phyloP scores from a whole-genome alignment of 148 eudicot genomes.

The Chenopodium quinoa region DNA sequence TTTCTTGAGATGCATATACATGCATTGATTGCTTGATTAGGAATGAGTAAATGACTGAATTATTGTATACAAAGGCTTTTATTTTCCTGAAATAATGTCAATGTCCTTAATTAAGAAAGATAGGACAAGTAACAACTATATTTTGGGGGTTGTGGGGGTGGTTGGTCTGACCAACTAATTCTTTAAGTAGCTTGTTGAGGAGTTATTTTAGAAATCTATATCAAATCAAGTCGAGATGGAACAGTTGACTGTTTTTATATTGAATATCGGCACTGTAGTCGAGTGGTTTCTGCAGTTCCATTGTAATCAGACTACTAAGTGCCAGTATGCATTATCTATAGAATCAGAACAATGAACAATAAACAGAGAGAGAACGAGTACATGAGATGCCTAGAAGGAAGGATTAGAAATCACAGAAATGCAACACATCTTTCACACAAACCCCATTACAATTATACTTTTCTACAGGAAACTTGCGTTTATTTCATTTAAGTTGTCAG shows the following conservation, averaged over 20 bases:
- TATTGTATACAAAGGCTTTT: not conserved
- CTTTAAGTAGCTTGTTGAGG: not conserved
- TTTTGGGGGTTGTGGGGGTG: not conserved
- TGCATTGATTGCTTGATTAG: not conserved
- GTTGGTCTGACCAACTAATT: not conserved
- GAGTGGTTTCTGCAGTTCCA: not conserved
- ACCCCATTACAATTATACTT: conserved; percentile 6
- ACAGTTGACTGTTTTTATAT: not conserved
- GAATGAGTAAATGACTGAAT: not conserved
- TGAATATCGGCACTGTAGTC: not conserved
- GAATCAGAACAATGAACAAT: no score
- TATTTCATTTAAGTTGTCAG: not conserved
- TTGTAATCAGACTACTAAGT: not conserved
- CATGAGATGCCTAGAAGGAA: not conserved
- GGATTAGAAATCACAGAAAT: not conserved
- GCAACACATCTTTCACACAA: conserved; percentile 9
- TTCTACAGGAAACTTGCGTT: not conserved
- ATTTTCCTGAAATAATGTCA: not conserved
- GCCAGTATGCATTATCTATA: not conserved
- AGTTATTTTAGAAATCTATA: no score
- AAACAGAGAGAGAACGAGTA: not conserved
- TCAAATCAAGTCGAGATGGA: no score
- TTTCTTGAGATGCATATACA: not conserved
- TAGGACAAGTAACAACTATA: no score
- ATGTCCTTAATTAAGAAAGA: no score